phyloP scores from a whole-genome alignment of 345 rosid genomes.

The Aquilaria malaccensis region DNA sequence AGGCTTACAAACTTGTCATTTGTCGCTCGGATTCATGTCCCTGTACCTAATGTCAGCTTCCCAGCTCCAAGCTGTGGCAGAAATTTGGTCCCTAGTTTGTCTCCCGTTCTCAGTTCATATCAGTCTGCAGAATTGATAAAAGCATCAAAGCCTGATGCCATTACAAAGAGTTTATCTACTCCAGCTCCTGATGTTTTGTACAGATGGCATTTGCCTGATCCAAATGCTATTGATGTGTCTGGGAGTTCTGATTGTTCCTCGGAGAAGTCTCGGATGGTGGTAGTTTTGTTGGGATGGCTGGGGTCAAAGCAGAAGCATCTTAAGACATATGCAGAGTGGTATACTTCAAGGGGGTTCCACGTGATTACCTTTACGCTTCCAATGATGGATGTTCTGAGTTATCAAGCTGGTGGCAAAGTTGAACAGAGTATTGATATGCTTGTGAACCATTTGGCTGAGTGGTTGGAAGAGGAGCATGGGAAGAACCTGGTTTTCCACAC shows the following conservation, averaged over 20 bases:
- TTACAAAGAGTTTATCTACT: constrained; percentile 20
- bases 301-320: constrained; percentile 97
- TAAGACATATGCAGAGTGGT: constrained; percentile 93
- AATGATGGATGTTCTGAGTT: constrained; percentile 73
- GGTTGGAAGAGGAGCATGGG: constrained; percentile 86
- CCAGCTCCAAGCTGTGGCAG: constrained; percentile 24
- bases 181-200: constrained; percentile 56
- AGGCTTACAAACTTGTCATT: constrained; percentile 62
- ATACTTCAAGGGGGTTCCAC: constrained; percentile 84
- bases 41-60: constrained; percentile 49
- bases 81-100: constrained; percentile 16
- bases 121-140: constrained; percentile 66
- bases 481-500: constrained; percentile 91
- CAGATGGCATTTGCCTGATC: constrained; percentile 88
- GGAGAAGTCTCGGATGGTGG: constrained; percentile 76
- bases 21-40: constrained; percentile 40
- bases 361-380: constrained; percentile 93
- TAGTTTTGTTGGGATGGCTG: constrained; percentile 94
- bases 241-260: constrained; percentile 43
- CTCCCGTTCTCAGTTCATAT: constrained; percentile 39
- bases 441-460: constrained; percentile 81
- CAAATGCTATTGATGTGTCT: constrained; percentile 45
- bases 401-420: constrained; percentile 89
- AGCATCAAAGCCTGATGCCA: constrained; percentile 46
- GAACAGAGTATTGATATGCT: constrained; percentile 71